Evolutionary conservation across 257 asterid genomes (phyloP), one percentile per base, ranked within the genome.

Genomic region (Solanum acaule): DNA sequence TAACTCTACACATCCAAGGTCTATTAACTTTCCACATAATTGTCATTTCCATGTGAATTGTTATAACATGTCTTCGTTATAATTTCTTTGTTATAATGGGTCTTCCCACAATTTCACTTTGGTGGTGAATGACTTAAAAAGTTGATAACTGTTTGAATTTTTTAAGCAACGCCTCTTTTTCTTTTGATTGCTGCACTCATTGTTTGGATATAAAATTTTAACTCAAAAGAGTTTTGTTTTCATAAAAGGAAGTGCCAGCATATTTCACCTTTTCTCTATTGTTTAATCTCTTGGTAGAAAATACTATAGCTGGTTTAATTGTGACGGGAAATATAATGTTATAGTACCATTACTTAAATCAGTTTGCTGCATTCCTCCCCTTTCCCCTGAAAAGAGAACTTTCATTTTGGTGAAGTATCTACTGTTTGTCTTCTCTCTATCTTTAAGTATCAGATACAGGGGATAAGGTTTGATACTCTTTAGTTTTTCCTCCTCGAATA

Each of bases 1-100:
- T 95, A 92, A 79, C 56, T 71, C 37, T 40, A 67, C 23, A 78
- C 70, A 31, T 73, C 38, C 46, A 76, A 65, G 46, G 86, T 10
- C 22, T 37, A 46, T 20, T n/a, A 46, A 77, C 37, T 52, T 87
- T 35, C 59, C 52, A 67, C 46, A 25, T 88, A 81, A 44, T 35
- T 68, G 8, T 82, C 75, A 68, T 68, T 44, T 79, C 77, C 71
- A 61, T 5, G 40, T 15, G 15, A 33, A 44, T 63, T 65, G 22
- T 31, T 31, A 23, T 44, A 2, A 16, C 5, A 38, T 29, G 31
- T 42, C 42, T 3, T 61, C 29, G 23, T 61, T n/a, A 22, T 61
- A 23, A 22, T 22, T 59, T 59, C 1, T 59, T 76, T 59, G 65
- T 27, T 63, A 13, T 40, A 4, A 14, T 1, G 56, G 61, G 23